phyloP scores from a whole-genome alignment of 139 green algal genomes.

The Nannochloris sp. region DNA sequence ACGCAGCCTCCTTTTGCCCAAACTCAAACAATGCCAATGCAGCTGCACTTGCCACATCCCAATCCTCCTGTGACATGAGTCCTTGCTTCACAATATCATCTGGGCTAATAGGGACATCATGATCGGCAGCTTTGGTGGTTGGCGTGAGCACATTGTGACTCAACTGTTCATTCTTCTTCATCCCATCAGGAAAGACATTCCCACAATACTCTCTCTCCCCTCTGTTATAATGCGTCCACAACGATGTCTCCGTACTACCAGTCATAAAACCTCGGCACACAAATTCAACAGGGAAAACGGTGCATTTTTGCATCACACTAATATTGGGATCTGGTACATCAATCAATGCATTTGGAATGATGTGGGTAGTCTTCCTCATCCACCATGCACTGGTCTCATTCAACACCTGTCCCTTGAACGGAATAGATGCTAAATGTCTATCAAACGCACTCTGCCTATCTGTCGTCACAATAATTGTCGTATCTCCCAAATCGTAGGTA shows the following conservation, averaged over 20 bases:
- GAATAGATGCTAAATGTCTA: conserved; percentile 79
- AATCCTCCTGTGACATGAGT: conserved; percentile 78
- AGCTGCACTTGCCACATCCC: conserved; percentile 52
- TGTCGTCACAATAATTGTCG: conserved; percentile 89
- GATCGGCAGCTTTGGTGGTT: conserved; percentile 87
- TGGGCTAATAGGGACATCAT: conserved; percentile 84
- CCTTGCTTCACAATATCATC: conserved; percentile 60
- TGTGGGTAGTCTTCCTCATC: conserved; percentile 82
- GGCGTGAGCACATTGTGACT: conserved; percentile 83
- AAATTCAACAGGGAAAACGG: conserved; percentile 96
- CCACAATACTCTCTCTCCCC: conserved; percentile 89
- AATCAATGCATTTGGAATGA: conserved; percentile 57
- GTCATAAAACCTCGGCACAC: conserved; percentile 95
- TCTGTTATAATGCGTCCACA: conserved; percentile 95
- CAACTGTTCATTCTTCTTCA: conserved; percentile 85
- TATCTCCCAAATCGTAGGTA: conserved; percentile 85
- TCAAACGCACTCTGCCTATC: conserved; percentile 96
- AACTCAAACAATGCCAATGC: conserved; percentile 83
- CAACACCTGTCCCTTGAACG: conserved; percentile 93
- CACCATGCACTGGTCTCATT: conserved; percentile 95
- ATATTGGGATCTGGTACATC: conserved; percentile 85
- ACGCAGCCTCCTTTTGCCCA: conserved; percentile 76
- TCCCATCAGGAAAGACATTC: conserved; percentile 86
- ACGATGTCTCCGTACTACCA: conserved; percentile 87
- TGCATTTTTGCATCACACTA: conserved; percentile 84